Base-by-base conservation (phyloP, 768 basidiomycete species). In the Chalciporus piperatus region DNA sequence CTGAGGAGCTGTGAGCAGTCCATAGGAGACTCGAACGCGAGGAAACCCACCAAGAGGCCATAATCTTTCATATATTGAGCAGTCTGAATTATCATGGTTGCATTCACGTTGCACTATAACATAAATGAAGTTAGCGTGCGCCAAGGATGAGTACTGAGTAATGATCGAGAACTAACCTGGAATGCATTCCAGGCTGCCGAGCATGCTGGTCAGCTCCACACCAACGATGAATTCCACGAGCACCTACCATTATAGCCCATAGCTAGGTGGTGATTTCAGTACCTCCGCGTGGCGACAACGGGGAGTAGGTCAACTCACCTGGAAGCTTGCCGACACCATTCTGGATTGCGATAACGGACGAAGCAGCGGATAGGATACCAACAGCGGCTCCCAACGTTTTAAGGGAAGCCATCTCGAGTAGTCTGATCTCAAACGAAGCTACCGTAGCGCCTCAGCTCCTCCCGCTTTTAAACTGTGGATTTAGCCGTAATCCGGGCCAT, bases 121-220 rank as follows among this genome's bases (percentile, higher is more conserved):
- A 45, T 20, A 27, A 41, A 25, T n/a, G 3, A 23, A 28, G 48
- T 47, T 30, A 45, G 43, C 11, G 20, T 12, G 11, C 42, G 27
- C 23, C 20, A 25, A 53, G 23, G 13, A 14, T 4, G 11, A 27
- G 22, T 10, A 40, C 30, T 54, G n/a, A 25, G 22, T 10, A 38
- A 33, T 54, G n/a, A 25, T 22, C 28, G 25, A 20, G 9, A n/a
- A 57, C 74, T 32, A 55, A 83, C 83, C 59, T 77, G 76, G 51
- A 79, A 85, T 5, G 76, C 83, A 59, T 85, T 85, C 84, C 84
- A 86, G 5, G 84, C 84, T 85, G 41, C 22, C 48, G 11, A 44
- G 32, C 8, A 51, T 37, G 25, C 12, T 19, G 12, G 51, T 65
- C 37, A 55, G 32, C 17, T 45, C 23, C 10, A 25, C 33, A 17